Conservation (phyloP, 2,329 filamentous ascomycete genomes). For the Harringtonia aguacate region DNA sequence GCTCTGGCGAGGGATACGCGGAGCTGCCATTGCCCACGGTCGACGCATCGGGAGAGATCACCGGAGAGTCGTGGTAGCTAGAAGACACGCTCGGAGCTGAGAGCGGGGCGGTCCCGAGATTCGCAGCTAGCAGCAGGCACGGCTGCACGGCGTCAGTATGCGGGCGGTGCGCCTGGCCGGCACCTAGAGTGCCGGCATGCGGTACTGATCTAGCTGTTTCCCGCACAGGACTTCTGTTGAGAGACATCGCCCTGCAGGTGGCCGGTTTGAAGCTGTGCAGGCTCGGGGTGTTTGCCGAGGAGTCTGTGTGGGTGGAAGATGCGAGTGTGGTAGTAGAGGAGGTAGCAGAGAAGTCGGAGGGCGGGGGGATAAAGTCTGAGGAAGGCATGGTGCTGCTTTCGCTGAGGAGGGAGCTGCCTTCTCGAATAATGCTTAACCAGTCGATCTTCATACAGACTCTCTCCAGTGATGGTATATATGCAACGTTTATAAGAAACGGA, state of each 20-base stretch:
- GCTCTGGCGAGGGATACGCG: conserved; percentile 57
- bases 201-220: neutral
- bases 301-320: neutral
- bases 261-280: neutral
- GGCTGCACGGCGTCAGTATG: conserved; percentile 28
- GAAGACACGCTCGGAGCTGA: conserved; percentile 47
- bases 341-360: neutral
- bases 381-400: neutral
- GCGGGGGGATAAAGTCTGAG: neutral
- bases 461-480: neutral
- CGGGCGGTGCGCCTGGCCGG: neutral
- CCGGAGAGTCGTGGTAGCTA: conserved; percentile 45
- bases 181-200: neutral
- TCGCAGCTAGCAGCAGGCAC: conserved; percentile 26
- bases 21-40: conserved; percentile 49
- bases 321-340: conserved; percentile 2
- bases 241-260: neutral
- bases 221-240: conserved; percentile 1
- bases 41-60: conserved; percentile 41
- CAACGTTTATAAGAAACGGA: conserved; percentile 4
- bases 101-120: conserved; percentile 29
- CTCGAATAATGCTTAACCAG: too few relatives aligned
- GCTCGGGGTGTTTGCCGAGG: neutral
- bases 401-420: neutral
- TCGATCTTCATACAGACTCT: too few relatives aligned